A percentile compares a stretch with the other conserved stretches of the same genome.
Evolutionary conservation across 768 basidiomycete genomes (phyloP).

Genomic region (Amanita fuliginea): DNA sequence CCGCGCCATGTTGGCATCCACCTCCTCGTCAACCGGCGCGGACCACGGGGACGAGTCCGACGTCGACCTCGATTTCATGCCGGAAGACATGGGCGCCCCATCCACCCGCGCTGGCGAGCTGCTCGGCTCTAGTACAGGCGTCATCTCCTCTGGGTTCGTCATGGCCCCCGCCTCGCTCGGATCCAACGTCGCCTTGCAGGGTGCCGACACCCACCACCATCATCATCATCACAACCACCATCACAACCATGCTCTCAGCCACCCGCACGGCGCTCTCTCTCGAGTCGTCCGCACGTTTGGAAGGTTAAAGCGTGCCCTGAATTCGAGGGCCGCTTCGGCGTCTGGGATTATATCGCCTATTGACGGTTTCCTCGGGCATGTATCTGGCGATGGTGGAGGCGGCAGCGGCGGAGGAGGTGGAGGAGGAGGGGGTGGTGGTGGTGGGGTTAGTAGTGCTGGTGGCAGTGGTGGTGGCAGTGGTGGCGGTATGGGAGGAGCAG

Average conservation of each 20-base stretch:
- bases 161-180: conserved; percentile 40
- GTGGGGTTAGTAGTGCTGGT: no score
- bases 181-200: conserved; percentile 44
- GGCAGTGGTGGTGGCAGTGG: no score
- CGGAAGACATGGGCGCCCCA: conserved; percentile 30
- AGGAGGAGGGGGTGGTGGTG: no score
- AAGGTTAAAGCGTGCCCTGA: conserved; percentile 71
- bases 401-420: conserved; percentile 17
- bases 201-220: conserved; percentile 18
- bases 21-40: no score
- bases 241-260: conserved; percentile 22
- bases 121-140: background rate
- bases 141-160: background rate
- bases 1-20: conserved; percentile 20
- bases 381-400: conserved; percentile 13
- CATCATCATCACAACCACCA: no score
- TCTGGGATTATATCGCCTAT: background rate
- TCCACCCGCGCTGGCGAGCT: background rate
- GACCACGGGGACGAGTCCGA: conserved; percentile 51
- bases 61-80: conserved; percentile 68
- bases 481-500: no score
- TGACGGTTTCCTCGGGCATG: conserved; percentile 1
- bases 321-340: conserved; percentile 22
- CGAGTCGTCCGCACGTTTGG: conserved; percentile 78
- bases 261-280: conserved; percentile 27